Percentiles rank a stretch among this genome's conserved stretches.
phyloP scores from a whole-genome alignment of 208 protist genomes.

The Leishmania gerbilli region DNA sequence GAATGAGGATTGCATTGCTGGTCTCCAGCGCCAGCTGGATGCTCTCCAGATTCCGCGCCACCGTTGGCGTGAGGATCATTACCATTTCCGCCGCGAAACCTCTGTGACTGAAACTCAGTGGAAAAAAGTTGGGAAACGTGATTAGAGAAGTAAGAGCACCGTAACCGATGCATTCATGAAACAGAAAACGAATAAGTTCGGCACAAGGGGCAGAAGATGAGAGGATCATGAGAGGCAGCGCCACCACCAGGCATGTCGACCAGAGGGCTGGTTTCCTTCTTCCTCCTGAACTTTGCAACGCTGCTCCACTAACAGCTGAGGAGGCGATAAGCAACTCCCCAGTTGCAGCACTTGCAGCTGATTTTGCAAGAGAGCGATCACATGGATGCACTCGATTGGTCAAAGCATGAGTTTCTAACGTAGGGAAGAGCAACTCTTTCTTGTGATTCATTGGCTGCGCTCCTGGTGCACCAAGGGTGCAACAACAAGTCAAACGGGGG shows the following conservation, averaged over 20 bases:
- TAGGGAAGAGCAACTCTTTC: not conserved
- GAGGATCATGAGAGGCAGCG: not conserved
- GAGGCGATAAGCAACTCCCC: not conserved
- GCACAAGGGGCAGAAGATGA: not conserved
- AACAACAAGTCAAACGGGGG: not conserved
- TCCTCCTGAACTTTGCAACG: not conserved
- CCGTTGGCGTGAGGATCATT: conserved; percentile 78
- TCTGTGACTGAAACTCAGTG: not conserved
- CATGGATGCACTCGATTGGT: not conserved
- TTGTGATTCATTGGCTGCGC: not conserved
- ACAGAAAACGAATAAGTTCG: not conserved
- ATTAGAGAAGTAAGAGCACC: not conserved
- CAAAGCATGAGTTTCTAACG: not conserved
- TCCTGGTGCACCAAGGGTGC: not conserved
- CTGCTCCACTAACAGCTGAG: not conserved
- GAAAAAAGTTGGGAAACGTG: not conserved
- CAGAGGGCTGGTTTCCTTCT: not conserved
- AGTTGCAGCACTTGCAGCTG: not conserved
- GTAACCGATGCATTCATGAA: not conserved
- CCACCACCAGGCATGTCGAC: not conserved
- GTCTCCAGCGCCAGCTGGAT: conserved; percentile 60
- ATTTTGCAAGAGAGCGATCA: not conserved
- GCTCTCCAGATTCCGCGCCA: conserved; percentile 67
- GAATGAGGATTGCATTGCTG: conserved; percentile 79
- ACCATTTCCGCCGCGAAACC: not conserved